Conservation (phyloP, 352 stramenopile species). For the Globisporangium carolinianum region DNA sequence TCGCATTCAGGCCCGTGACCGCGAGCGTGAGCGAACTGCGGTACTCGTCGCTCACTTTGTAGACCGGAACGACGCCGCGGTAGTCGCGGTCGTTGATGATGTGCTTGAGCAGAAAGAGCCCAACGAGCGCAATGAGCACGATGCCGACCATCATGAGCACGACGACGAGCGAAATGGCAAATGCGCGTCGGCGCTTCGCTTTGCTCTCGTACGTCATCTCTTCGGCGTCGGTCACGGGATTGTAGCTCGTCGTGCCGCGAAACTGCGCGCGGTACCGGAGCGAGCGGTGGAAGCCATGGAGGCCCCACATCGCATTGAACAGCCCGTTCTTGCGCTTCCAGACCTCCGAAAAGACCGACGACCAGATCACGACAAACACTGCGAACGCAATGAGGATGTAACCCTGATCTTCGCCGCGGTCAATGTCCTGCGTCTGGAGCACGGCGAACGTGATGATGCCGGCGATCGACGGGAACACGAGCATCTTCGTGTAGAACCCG, state of each 20-base stretch:
- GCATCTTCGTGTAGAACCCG: conserved; percentile 91
- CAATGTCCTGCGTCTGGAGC: conserved; percentile 33
- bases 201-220: conserved; percentile 69
- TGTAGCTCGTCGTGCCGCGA: conserved; percentile 59
- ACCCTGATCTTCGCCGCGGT: conserved; percentile 38
- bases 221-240: conserved; percentile 55
- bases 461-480: conserved; percentile 69
- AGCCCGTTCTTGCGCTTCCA: conserved; percentile 88
- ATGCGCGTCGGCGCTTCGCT: conserved; percentile 39
- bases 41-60: conserved; percentile 27
- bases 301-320: conserved; percentile 81
- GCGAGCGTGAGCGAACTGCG: conserved; percentile 32
- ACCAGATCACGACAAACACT: conserved; percentile 85
- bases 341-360: conserved; percentile 77
- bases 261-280: conserved; percentile 85
- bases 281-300: conserved; percentile 62
- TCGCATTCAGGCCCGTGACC: conserved; percentile 58
- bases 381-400: conserved; percentile 77
- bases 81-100: conserved; percentile 48
- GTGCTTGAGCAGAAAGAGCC: conserved; percentile 74
- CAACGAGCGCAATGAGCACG: conserved; percentile 56
- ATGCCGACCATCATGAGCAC: conserved; percentile 74
- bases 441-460: conserved; percentile 76
- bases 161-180: conserved; percentile 49
- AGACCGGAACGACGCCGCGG: conserved; percentile 7